Base-by-base conservation (phyloP, 257 asterid species). In the Solanum dulcamara region DNA sequence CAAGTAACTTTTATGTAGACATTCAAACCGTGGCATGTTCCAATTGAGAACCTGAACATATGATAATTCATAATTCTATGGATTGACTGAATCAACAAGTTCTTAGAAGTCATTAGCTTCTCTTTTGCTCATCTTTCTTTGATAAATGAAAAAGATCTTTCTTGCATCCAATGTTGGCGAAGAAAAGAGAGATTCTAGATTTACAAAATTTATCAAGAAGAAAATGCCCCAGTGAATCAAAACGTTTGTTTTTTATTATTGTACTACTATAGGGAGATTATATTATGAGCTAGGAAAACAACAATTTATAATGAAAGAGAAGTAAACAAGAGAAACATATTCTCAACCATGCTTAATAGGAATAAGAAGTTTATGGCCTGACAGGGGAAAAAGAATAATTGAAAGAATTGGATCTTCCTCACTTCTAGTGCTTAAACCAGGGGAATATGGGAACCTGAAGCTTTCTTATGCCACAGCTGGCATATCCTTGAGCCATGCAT, bases 401-500 rank as follows among this genome's bases (percentile, higher is more conserved):
- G 40, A 81, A 81, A 57, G 57, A 81, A 53, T 30, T 84, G 70
- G 6, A 35, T 84, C 32, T 84, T 72, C 74, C 74, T 46, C 44
- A 83, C 48, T 83, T 64, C 79, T 40, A 44, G 51, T 35, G 51
- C 81, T 46, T 83, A 57, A 37, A 33, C 85, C 57, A 55, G 32
- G 74, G 57, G 59, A 20, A 32, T 7, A 1, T 12, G 5, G 66
- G 18, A 30, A n/a, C 70, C n/a, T 67, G 51, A 79, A 20, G 20
- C n/a, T 62, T 37, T 37, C 38, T 80, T 62, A 89, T 33, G 90
- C 91, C 37, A 85, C 81, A 74, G 85, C 88, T 6, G 90, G 90
- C 91, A 85, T 83, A 75, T 89, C 91, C 85, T 85, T 89, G 81
- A 89, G 86, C 91, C 91, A 89, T 44, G 88, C 82, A 85, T 89